Evolutionary conservation across 2,329 filamentous ascomycete genomes (phyloP), one percentile per base, ranked within the genome.

Genomic region (Didymosphaeria variabile): DNA sequence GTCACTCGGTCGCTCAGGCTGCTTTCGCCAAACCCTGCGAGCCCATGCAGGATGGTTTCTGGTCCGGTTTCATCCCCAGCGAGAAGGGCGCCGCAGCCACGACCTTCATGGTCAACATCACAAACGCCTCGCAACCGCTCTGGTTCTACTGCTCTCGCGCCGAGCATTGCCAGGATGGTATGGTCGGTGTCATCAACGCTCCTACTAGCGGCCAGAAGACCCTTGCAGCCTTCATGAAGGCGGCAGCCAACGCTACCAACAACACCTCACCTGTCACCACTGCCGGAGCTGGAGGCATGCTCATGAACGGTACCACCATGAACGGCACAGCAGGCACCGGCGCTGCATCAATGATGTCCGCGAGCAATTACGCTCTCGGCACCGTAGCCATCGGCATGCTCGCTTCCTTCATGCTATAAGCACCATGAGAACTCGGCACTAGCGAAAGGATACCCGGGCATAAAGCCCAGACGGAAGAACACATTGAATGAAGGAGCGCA

Each of bases 131-230:
- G 15, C 63, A 69, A 15, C 78, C 78, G n/a, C 67, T 79, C 61
- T 79, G 76, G 73, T 77, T 77, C 69, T 80, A 80, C 72, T 80
- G 78, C 71, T 71, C 74, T n/a, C 76, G 77, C 57, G 75, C 65
- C 53, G 58, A 65, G 65, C 78, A 80, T 61, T 80, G 78, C 70
- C 73, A 78, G 60, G 57, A 40, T 42, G 77, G 77, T 54, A 79
- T 79, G 78, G 78, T 79, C 32, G 77, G 75, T 65, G 77, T 76
- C 5, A 77, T 79, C 70, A 79, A 79, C 69, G 67, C 70, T 57
- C 68, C 73, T n/a, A 10, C 42, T 12, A 34, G 17, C 52, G 60
- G 60, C n/a, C 21, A 45, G 32, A 62, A 54, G 45, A 62, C 60
- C 23, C 12, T 59, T 42, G 44, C 42, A 17, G 58, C 50, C 29